These are phyloP conservation scores for Triticum dicoccoides DNA, from an alignment of 176 grass and related monocot genomes.

Conservation along the genomic window DNA sequence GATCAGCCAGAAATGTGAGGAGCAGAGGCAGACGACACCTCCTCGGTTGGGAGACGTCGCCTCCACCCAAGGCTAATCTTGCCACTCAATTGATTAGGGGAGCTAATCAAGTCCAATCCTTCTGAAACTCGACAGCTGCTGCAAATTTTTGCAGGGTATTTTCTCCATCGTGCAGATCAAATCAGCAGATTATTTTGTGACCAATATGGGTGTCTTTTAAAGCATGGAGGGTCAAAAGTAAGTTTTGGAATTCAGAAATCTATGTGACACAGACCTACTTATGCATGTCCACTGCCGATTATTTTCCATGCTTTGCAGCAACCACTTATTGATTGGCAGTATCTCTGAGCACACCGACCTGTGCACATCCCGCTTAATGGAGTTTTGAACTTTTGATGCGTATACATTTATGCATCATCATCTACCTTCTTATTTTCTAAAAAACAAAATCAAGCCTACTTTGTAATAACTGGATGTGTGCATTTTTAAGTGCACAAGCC, in stretches of 20 bases:
- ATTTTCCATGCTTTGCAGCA: background rate
- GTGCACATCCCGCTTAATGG: constrained; percentile 13
- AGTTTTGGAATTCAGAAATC: constrained; percentile 20
- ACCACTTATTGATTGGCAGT: background rate
- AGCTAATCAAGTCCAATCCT: background rate
- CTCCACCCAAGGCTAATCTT: constrained; percentile 22
- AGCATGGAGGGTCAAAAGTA: no score
- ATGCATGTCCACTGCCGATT: background rate
- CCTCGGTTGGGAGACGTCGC: constrained; percentile 26
- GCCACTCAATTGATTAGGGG: background rate
- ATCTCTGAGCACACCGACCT: constrained; percentile 23
- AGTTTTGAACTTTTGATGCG: background rate
- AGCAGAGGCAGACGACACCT: background rate
- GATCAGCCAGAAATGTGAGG: constrained; percentile 27
- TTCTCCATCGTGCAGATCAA: constrained; percentile 28
- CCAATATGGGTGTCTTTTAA: background rate
- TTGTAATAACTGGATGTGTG: background rate
- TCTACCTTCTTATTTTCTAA: background rate
- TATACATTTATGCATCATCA: constrained; percentile 5
- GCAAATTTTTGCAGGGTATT: background rate
- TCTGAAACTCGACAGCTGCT: constrained; percentile 5
- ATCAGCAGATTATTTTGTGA: constrained; percentile 10
- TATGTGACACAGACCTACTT: constrained; percentile 1
- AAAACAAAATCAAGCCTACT: no score
- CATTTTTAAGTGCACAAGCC: background rate